These are phyloP conservation scores for Coemansia sp. DNA, from an alignment of 192 early-diverging fungal genomes.

Conservation along the genomic window DNA sequence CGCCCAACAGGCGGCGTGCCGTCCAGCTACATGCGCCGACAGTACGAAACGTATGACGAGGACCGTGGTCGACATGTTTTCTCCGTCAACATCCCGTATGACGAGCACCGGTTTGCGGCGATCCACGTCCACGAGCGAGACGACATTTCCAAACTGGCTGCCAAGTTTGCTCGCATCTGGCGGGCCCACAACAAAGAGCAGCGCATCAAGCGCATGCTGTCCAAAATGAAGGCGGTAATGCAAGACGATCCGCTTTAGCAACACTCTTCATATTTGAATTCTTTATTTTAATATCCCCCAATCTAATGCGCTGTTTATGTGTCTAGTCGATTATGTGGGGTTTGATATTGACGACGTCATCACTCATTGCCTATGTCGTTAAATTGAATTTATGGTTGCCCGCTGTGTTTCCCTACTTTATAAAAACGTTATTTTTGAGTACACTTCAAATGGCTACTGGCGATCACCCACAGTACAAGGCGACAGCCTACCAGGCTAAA, in stretches of 20 bases:
- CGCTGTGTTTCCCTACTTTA: too few relatives aligned
- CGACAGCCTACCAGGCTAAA: conserved; percentile 30
- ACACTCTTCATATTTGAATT: neutral
- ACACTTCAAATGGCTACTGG: conserved; percentile 27
- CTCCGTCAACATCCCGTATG: conserved; percentile 46
- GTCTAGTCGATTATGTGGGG: too few relatives aligned
- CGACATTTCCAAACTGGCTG: conserved; percentile 37
- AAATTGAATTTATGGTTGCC: too few relatives aligned
- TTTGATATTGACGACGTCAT: too few relatives aligned
- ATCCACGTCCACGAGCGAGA: conserved; percentile 52
- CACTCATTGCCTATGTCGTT: too few relatives aligned
- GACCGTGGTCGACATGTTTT: conserved; percentile 45
- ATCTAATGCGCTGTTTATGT: neutral
- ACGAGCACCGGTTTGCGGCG: conserved; percentile 36
- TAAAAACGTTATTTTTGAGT: too few relatives aligned
- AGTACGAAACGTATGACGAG: conserved; percentile 49
- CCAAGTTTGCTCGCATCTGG: conserved; percentile 49
- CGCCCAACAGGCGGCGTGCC: conserved; percentile 7
- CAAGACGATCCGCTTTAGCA: conserved; percentile 27
- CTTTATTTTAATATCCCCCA: neutral
- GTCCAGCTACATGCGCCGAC: conserved; percentile 33
- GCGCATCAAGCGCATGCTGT: conserved; percentile 41
- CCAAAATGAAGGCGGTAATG: conserved; percentile 38
- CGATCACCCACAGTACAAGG: conserved; percentile 18
- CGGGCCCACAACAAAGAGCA: conserved; percentile 47